Evolutionary conservation across 331 rosid species (phyloP), one percentile per base, ranked within the genome.

Genomic region (Arachis monticola): DNA sequence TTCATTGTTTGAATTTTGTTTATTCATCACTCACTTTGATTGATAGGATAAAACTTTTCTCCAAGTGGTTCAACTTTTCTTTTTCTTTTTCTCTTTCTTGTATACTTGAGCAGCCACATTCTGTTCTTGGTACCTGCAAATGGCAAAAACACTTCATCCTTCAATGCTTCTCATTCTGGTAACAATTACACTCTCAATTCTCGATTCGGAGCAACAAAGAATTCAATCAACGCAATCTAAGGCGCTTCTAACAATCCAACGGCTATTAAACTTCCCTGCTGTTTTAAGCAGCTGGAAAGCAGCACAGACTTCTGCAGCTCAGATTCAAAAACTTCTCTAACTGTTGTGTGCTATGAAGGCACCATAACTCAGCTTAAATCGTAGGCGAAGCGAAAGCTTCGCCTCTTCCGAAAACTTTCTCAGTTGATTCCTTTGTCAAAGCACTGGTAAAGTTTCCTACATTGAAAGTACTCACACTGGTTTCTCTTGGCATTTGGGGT

Each of bases 401-500:
- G 11, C 83, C 81, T n/a, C 88, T 91, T 74, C 92, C 89, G 2
- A 75, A 13, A 40, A 90, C 85, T 81, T 94, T 94, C 79, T 94
- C 99, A 0, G 69, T 86, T 8, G 83, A 85, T 31, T 73, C 88
- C 71, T 87, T 91, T 47, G 10, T 92, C 69, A 78, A 83, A 14
- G 80, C 97, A 47, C 82, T 94, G 32, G 86, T 55, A 30, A 83
- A 82, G 80, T 89, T 94, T 77, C 96, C 92, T 1, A 81, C 77
- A 63, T 80, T 94, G 81, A 94, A 87, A 75, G 99, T 94, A 70
- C 92, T 94, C 77, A 79, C 96, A 59, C 75, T 94, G 77, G 96
- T 94, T 67, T 94, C 99, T 64, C 87, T 94, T 30, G 99, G 99
- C 45, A 72, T 94, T 35, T 87, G 96, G 96, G 97, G 99, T 31